Conservation (phyloP, 257 asterid species). For the Ballota nigra region DNA sequence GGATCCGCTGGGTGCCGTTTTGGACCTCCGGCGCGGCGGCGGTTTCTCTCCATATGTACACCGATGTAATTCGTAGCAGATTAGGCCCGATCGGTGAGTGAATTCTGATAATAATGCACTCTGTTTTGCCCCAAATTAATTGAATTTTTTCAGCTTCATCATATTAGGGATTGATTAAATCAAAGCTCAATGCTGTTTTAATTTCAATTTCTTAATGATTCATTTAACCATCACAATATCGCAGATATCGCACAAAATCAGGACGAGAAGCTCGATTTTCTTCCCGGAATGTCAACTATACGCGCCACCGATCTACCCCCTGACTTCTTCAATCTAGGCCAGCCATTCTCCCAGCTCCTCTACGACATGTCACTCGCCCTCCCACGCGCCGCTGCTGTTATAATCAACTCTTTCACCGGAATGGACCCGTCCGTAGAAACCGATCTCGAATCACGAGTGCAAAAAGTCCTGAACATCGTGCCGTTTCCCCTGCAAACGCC, state of each 20-base stretch:
- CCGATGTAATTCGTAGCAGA: conserved; percentile 32
- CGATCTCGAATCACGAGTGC: conserved; percentile 40
- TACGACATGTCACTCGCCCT: conserved; percentile 45
- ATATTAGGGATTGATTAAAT: no score
- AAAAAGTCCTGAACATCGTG: conserved; percentile 39
- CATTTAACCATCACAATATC: no score
- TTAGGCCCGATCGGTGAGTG: conserved; percentile 8
- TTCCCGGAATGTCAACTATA: conserved; percentile 56
- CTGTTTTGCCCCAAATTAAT: neutral
- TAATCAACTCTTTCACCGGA: conserved; percentile 52
- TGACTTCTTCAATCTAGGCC: conserved; percentile 36
- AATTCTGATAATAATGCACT: neutral
- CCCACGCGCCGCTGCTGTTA: conserved; percentile 37
- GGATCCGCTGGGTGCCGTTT: conserved; percentile 46
- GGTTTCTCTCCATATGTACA: conserved; percentile 39
- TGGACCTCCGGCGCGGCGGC: conserved; percentile 51
- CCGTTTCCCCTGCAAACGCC: conserved; percentile 33
- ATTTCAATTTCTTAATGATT: neutral
- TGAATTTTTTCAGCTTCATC: neutral
- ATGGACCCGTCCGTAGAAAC: conserved; percentile 36
- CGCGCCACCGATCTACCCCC: conserved; percentile 40
- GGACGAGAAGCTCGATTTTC: conserved; percentile 35
- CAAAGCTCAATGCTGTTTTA: no score
- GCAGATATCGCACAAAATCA: neutral
- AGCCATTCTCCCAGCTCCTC: conserved; percentile 40